Evolutionary conservation across 257 asterid species (phyloP).

Genomic region (Gentiana macrophylla): DNA sequence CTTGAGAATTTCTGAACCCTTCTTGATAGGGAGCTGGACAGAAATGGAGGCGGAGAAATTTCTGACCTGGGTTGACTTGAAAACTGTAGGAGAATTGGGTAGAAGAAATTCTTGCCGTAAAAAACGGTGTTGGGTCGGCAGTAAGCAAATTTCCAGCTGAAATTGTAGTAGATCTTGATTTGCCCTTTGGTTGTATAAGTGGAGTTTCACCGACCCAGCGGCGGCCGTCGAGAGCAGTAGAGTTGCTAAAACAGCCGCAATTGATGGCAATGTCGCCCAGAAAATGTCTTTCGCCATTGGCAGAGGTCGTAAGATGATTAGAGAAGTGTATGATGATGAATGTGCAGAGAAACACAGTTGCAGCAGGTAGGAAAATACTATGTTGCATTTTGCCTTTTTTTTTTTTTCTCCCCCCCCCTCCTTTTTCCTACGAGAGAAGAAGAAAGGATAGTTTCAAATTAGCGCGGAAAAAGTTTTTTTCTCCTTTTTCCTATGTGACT

Average conservation of each 20-base stretch:
- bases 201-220: constrained; percentile 13
- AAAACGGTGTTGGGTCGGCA: constrained; percentile 9
- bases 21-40: no score
- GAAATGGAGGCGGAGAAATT: constrained; percentile 10
- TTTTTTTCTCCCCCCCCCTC: no score
- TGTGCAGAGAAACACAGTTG: no score
- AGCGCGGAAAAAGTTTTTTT: no score
- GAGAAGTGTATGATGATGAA: no score
- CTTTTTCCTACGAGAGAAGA: no score
- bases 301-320: background rate
- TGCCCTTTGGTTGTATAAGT: constrained; percentile 3
- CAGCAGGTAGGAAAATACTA: no score
- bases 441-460: no score
- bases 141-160: background rate
- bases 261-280: constrained; percentile 7
- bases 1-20: constrained; percentile 8
- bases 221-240: constrained; percentile 13
- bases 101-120: constrained; percentile 1
- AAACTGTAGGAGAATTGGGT: constrained; percentile 10
- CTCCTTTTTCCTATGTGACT: no score
- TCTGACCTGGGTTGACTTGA: constrained; percentile 13
- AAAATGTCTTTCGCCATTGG: background rate
- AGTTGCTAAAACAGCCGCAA: constrained; percentile 7
- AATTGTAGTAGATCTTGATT: constrained; percentile 1
- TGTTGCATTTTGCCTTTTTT: no score